A percentile compares a stretch with the other conserved stretches of the same genome.
phyloP scores from a whole-genome alignment of 768 basidiomycete species.

The Ramaria sp. region DNA sequence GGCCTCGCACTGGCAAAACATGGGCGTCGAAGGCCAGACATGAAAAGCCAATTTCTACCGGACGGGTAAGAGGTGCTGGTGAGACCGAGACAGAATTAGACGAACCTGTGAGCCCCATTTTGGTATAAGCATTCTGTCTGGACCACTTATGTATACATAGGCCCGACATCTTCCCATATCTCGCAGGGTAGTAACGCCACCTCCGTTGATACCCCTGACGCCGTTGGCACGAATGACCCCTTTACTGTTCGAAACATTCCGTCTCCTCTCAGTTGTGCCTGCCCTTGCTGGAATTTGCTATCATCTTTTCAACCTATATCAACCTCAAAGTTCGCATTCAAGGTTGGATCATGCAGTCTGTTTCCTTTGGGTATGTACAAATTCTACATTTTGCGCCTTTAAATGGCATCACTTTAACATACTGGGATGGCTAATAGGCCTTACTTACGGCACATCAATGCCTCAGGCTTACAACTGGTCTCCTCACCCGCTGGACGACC shows the following conservation, averaged over 20 bases:
- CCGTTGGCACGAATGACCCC: conserved; percentile 38
- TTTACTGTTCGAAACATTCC: conserved; percentile 58
- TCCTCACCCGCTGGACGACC: conserved; percentile 79
- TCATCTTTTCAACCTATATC: conserved; percentile 44
- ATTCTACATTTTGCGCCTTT: neutral
- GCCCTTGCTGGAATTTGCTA: conserved; percentile 54
- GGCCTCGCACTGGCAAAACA: neutral
- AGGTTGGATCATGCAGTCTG: conserved; percentile 57
- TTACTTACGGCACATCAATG: conserved; percentile 85
- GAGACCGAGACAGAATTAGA: conserved; percentile 76
- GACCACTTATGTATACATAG: conserved; percentile 22
- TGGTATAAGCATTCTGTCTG: neutral
- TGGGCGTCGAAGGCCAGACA: neutral
- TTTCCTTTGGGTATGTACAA: conserved; percentile 52
- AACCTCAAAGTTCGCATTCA: conserved; percentile 19
- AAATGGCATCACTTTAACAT: neutral
- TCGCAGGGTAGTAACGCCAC: conserved; percentile 27
- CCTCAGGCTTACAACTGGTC: conserved; percentile 75
- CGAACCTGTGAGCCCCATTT: conserved; percentile 46
- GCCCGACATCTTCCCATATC: conserved; percentile 59
- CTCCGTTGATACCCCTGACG: conserved; percentile 25
- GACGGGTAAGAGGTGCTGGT: conserved; percentile 41
- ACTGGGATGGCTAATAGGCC: conserved; percentile 36
- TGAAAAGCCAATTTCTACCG: conserved; percentile 31
- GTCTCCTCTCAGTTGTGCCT: conserved; percentile 63